These are phyloP conservation scores for Hibiscus mutabilis DNA, from an alignment of 345 rosid genomes.

Conservation along the genomic window DNA sequence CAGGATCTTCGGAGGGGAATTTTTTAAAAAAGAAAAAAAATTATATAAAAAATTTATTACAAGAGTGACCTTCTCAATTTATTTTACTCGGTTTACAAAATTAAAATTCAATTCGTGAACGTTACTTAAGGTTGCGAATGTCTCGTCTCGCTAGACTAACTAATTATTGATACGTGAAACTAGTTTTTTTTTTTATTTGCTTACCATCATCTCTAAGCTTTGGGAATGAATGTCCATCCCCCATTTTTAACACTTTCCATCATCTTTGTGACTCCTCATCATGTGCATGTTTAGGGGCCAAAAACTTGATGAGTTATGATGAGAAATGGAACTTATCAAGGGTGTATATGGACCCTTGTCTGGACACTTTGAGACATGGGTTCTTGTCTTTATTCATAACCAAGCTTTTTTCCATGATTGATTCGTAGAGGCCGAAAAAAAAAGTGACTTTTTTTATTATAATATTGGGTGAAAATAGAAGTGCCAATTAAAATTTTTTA, in stretches of 20 bases:
- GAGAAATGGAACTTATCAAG: constrained; percentile 8
- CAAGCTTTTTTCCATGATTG: constrained; percentile 10
- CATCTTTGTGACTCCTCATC: constrained; percentile 19
- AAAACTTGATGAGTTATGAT: background rate
- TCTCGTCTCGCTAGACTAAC: no score
- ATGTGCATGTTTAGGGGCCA: background rate
- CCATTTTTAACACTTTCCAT: constrained; percentile 13
- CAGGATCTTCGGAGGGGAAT: constrained; percentile 28
- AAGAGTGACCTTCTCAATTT: no score
- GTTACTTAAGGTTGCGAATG: background rate
- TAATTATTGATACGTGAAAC: no score
- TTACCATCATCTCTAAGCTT: background rate
- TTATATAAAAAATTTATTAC: no score
- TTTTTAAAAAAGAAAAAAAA: background rate
- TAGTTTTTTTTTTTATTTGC: constrained; percentile 14
- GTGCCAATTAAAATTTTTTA: no score
- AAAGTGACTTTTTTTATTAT: no score
- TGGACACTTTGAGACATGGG: constrained; percentile 25
- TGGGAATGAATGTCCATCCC: constrained; percentile 18
- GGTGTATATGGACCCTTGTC: constrained; percentile 25
- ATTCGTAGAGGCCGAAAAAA: no score
- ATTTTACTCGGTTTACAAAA: no score
- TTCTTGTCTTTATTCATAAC: constrained; percentile 20
- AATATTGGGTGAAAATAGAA: no score
- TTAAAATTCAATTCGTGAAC: background rate